Evolutionary conservation across 116 monocot species (phyloP).

Genomic region (Posidonia oceanica): DNA sequence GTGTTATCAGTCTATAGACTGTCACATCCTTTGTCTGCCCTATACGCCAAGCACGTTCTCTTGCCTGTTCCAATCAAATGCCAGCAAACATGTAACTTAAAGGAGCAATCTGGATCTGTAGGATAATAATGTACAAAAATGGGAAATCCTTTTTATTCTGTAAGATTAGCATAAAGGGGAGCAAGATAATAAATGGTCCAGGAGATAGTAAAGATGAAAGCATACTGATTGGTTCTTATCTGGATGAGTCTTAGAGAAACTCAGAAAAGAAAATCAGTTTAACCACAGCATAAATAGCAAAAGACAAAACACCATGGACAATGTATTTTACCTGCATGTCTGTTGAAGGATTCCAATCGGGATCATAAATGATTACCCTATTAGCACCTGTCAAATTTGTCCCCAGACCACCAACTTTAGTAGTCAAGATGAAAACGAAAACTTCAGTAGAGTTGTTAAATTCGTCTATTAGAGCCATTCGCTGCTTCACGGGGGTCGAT

Average conservation of each 20-base stretch:
- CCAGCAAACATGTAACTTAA: background rate
- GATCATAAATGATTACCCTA: constrained; percentile 88
- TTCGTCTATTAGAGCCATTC: constrained; percentile 94
- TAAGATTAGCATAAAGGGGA: background rate
- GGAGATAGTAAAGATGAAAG: too few relatives aligned
- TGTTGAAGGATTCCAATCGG: constrained; percentile 98
- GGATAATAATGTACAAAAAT: background rate
- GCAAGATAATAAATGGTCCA: background rate
- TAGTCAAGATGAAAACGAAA: constrained; percentile 84
- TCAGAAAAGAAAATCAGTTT: background rate
- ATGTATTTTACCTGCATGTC: constrained; percentile 67
- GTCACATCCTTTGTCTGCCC: constrained; percentile 86
- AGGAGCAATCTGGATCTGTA: background rate
- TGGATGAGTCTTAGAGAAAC: background rate
- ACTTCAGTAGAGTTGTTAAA: constrained; percentile 76
- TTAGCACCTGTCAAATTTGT: constrained; percentile 85
- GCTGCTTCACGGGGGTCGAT: constrained; percentile 68
- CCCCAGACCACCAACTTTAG: constrained; percentile 93
- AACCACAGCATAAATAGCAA: background rate
- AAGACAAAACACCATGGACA: background rate
- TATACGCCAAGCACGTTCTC: constrained; percentile 95
- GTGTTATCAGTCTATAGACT: constrained; percentile 76
- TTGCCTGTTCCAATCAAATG: constrained; percentile 45
- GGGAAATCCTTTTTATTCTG: too few relatives aligned
- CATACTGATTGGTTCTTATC: too few relatives aligned